Evolutionary conservation across 106 monocot species (phyloP).

Genomic region (Dioscorea alata): DNA sequence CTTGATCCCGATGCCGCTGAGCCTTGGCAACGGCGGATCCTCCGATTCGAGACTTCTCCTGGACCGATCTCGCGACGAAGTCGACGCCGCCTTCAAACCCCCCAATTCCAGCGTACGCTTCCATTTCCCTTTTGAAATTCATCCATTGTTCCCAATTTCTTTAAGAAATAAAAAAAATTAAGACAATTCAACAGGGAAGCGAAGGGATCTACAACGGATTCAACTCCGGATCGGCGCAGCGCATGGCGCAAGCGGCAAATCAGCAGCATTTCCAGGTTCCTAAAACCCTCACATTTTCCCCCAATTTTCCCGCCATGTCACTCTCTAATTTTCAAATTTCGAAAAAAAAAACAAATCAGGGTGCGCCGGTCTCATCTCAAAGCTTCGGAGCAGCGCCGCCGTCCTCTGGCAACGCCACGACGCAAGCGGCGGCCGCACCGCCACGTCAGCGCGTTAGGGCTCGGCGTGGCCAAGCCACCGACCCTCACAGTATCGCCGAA

Average conservation of each 20-base stretch:
- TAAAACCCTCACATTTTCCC: slow-evolving; percentile 17
- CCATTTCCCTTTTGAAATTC: not conserved
- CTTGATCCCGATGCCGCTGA: slow-evolving; percentile 8
- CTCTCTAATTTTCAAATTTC: not conserved
- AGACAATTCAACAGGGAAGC: slow-evolving; percentile 7
- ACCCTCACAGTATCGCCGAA: slow-evolving; percentile 95
- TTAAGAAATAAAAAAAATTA: not conserved
- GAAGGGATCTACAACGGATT: slow-evolving; percentile 36
- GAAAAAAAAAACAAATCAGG: slow-evolving; percentile 1
- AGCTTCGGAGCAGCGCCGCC: slow-evolving; percentile 40
- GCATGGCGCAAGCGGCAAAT: slow-evolving; percentile 17
- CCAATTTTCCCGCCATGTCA: not conserved
- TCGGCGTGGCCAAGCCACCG: slow-evolving; percentile 86
- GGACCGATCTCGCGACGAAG: slow-evolving; percentile 20
- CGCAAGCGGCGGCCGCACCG: slow-evolving; percentile 29
- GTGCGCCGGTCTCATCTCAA: slow-evolving; percentile 22
- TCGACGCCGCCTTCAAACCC: slow-evolving; percentile 34
- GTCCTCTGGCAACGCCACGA: slow-evolving; percentile 10
- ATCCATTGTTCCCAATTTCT: not conserved
- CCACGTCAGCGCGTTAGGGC: slow-evolving; percentile 81
- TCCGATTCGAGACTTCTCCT: slow-evolving; percentile 17
- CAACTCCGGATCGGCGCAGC: slow-evolving; percentile 18
- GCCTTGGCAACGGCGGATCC: slow-evolving; percentile 13
- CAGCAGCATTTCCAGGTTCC: slow-evolving; percentile 35
- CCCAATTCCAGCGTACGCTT: slow-evolving; percentile 32